Base-by-base conservation (phyloP, 2,329 filamentous ascomycete genomes). In the Capronia epimyces region DNA sequence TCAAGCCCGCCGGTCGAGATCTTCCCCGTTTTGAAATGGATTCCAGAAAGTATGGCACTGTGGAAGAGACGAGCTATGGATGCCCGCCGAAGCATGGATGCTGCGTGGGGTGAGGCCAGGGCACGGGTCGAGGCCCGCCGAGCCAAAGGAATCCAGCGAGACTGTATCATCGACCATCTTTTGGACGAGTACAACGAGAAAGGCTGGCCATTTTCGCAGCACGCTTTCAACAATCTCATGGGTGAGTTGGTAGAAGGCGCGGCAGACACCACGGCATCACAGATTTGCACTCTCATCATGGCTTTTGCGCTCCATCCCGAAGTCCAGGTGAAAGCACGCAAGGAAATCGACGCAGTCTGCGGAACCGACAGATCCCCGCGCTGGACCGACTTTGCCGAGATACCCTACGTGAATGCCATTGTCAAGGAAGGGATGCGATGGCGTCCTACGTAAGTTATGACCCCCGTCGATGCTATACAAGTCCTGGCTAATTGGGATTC, bases 1-100 rank as follows among this genome's bases (percentile, higher is more conserved):
- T 69, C 68, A 3, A 76, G 70, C 0, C 74, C 75, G 0, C 74
- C 74, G 0, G 69, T 77, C 0, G 74, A 77, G 43, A 63, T 71
- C 27, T 74, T 71, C 43, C 71, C 73, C 0, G 63, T 70, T 25
- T 58, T 77, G 4, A 67, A 72, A 37, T 65, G 55, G 2, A 53
- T 75, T 8, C 75, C 75, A 0, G 62, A 73, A 44, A 48, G 47
- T 0, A 34, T 73, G n/a, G 46, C 46, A 36, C 3, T 67, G 70
- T 46, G 64, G 65, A 3, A 69, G 69, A 51, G 59, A 9, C 65
- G 69, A 4, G 65, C 69, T 0, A 59, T 61, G 12, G 52, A 62
- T 12, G 66, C 72, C 2, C 62, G 66, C 12, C 54, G 66, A 7
- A 62, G 65, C 36, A 74, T 75, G 68, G 66, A 69, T 20, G 42